Evolutionary conservation across 2,329 filamentous ascomycete genomes (phyloP).

Genomic region (Immersiporthe knoxdaviesiana): DNA sequence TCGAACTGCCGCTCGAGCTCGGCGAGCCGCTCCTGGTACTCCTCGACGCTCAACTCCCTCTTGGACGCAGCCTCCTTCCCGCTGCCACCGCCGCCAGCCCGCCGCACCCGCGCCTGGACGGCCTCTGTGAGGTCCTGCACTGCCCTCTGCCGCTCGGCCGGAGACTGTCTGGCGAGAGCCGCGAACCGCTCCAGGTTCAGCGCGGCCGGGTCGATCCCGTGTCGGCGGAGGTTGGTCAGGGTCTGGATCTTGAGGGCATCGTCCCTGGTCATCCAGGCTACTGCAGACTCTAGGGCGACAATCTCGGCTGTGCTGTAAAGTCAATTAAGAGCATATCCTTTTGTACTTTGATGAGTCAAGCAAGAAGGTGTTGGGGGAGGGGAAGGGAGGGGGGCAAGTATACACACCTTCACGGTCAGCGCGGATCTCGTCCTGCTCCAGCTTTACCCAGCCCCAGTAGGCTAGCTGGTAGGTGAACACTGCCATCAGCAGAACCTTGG

Average conservation of each 20-base stretch:
- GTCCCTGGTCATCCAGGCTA: conserved; percentile 31
- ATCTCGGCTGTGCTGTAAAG: conserved; percentile 35
- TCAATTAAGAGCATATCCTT: conserved; percentile 10
- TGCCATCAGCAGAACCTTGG: conserved; percentile 74
- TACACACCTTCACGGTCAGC: conserved; percentile 58
- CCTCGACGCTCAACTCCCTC: not conserved
- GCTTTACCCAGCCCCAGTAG: conserved; percentile 75
- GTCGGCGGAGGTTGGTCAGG: not conserved
- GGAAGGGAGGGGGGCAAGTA: not conserved
- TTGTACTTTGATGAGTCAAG: not conserved
- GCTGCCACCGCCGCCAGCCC: not conserved
- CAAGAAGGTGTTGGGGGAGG: not conserved
- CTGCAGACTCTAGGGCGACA: conserved; percentile 43
- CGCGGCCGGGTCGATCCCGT: conserved; percentile 5
- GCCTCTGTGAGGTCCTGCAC: not conserved
- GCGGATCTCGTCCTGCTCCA: conserved; percentile 73
- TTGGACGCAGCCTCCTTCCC: not conserved
- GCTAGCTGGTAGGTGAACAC: conserved; percentile 78
- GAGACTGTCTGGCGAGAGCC: not conserved
- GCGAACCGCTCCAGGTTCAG: not conserved
- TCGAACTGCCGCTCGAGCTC: conserved; percentile 6
- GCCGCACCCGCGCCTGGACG: not conserved
- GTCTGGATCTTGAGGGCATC: conserved; percentile 5
- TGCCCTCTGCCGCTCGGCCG: not conserved
- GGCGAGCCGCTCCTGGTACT: conserved; percentile 5